These are phyloP conservation scores for Podospora sp. DNA, from an alignment of 495 filamentous ascomycete genomes.

Conservation along the genomic window DNA sequence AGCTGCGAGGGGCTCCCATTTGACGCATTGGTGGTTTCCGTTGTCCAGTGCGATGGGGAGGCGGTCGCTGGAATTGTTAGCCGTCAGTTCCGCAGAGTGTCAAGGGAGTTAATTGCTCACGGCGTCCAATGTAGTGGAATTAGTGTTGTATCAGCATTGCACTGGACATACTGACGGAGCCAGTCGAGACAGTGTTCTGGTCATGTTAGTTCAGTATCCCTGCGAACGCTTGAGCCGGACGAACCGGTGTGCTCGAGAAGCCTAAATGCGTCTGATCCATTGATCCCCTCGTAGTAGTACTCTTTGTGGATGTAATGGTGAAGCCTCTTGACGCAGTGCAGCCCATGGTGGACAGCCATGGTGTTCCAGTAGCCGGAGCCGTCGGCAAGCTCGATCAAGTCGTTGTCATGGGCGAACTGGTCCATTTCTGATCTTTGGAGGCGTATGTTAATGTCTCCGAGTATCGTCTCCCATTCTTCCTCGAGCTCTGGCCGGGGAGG, in stretches of 20 bases:
- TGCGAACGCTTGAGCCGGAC: neutral
- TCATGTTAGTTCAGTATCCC: neutral
- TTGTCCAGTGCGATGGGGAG: neutral
- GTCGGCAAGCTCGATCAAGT: neutral
- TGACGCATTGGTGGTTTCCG: constrained; percentile 8
- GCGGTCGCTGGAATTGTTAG: neutral
- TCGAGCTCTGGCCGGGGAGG: too few relatives aligned
- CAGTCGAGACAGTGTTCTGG: neutral
- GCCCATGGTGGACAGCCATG: neutral
- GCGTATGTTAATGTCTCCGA: too few relatives aligned
- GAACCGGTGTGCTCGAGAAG: neutral
- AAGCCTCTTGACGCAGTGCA: neutral
- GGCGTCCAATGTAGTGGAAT: constrained; percentile 1
- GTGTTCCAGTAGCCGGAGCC: neutral
- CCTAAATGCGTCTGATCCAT: neutral
- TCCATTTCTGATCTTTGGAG: too few relatives aligned
- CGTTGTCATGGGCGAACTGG: neutral
- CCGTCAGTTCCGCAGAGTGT: neutral
- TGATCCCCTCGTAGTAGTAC: neutral
- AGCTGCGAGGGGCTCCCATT: neutral
- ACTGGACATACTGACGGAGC: neutral
- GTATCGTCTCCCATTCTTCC: too few relatives aligned
- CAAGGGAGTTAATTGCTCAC: neutral
- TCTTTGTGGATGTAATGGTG: neutral
- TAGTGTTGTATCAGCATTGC: neutral